These are phyloP conservation scores for Penicillium sclerotiorum DNA, from an alignment of 2,329 filamentous ascomycete genomes.

Conservation along the genomic window DNA sequence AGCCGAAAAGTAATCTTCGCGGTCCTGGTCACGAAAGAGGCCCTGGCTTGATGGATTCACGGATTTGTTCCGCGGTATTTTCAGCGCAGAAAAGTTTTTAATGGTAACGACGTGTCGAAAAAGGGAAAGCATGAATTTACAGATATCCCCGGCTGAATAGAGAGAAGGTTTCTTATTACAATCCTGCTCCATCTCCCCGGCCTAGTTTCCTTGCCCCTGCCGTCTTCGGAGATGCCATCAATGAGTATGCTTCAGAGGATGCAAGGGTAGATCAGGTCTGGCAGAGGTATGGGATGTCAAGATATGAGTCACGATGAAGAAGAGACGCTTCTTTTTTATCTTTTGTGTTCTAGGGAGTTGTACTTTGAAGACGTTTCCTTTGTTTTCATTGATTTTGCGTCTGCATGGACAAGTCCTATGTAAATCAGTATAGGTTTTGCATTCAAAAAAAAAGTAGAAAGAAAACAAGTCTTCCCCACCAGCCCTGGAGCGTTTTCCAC, in stretches of 20 bases:
- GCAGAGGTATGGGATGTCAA: conserved; percentile 17
- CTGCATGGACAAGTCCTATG: conserved; percentile 25
- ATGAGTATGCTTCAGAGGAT: neutral
- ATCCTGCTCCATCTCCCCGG: conserved; percentile 18
- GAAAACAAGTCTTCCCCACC: no score
- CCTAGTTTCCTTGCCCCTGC: conserved; percentile 20
- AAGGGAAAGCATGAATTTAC: conserved; percentile 31
- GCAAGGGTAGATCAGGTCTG: conserved; percentile 1
- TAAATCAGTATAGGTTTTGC: conserved; percentile 28
- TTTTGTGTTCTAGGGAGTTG: conserved; percentile 39
- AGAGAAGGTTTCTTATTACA: conserved; percentile 27
- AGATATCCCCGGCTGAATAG: conserved; percentile 35
- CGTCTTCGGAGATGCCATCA: neutral
- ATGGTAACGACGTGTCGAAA: conserved; percentile 31
- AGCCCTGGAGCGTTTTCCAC: no score
- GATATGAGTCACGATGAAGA: conserved; percentile 31
- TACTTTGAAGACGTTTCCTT: conserved; percentile 30
- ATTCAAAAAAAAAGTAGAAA: conserved; percentile 19
- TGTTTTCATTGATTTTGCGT: conserved; percentile 25
- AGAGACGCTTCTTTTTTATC: conserved; percentile 30
- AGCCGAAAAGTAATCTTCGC: neutral
- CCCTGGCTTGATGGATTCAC: neutral
- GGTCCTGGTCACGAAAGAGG: neutral
- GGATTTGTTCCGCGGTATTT: conserved; percentile 21
- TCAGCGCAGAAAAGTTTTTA: conserved; percentile 30